Percentiles rank a stretch among this genome's conserved stretches.
Evolutionary conservation across 1,139 yeast genomes (phyloP).

Genomic region (Taiozyma sp.): DNA sequence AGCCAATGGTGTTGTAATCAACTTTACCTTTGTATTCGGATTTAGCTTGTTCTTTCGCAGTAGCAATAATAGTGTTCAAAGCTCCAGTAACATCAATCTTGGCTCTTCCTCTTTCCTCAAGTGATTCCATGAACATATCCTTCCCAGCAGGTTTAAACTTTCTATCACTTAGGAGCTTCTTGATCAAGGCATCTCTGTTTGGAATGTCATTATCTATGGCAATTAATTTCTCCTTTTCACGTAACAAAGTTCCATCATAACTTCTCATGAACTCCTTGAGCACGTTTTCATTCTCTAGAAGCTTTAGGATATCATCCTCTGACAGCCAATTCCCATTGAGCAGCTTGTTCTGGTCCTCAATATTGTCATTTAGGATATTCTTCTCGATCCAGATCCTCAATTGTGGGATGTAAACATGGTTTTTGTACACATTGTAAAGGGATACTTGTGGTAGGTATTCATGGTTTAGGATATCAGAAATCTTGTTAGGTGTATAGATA

Average conservation of each 20-base stretch:
- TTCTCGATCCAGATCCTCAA: constrained; percentile 25
- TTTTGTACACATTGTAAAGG: constrained; percentile 23
- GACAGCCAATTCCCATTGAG: constrained; percentile 5
- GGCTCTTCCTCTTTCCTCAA: background rate
- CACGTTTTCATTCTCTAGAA: constrained; percentile 9
- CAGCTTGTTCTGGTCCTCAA: background rate
- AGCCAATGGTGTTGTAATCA: background rate
- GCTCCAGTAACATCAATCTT: background rate
- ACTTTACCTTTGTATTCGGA: background rate
- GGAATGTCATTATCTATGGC: background rate
- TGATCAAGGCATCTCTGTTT: background rate
- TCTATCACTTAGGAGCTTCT: background rate
- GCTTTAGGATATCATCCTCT: constrained; percentile 4
- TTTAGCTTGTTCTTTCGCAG: background rate
- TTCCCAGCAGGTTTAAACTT: background rate
- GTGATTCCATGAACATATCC: constrained; percentile 1
- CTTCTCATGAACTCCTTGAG: constrained; percentile 6
- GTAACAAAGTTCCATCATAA: constrained; percentile 10
- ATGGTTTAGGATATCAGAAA: constrained; percentile 33
- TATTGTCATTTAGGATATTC: background rate
- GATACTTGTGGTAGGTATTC: constrained; percentile 15
- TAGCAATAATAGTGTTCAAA: background rate
- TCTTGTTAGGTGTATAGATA: constrained; percentile 47
- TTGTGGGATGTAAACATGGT: constrained; percentile 29
- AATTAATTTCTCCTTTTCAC: constrained; percentile 14